These are phyloP conservation scores for Teratosphaeria zuluensis DNA, from an alignment of 2,329 filamentous ascomycete genomes.

Conservation along the genomic window DNA sequence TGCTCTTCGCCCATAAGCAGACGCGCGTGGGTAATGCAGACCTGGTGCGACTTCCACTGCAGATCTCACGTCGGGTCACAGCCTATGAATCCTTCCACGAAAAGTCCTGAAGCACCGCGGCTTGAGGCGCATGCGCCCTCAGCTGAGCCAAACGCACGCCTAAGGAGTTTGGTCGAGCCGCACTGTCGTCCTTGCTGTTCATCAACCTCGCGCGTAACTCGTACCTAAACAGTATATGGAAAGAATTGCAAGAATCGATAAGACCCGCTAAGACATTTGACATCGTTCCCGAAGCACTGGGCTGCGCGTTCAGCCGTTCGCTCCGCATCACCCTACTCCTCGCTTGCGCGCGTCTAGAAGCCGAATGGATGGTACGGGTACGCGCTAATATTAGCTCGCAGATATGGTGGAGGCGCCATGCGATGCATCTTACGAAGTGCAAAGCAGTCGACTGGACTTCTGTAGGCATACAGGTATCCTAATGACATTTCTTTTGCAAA, in stretches of 20 bases:
- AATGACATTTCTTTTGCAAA: not conserved
- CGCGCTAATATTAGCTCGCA: not conserved
- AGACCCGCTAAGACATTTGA: not conserved
- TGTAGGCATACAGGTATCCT: not conserved
- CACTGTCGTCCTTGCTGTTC: not conserved
- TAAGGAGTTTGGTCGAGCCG: not conserved
- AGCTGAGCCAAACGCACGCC: slow-evolving; percentile 8
- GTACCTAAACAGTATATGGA: no score
- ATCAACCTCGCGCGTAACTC: not conserved
- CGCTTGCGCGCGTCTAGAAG: not conserved
- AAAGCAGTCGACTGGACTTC: not conserved
- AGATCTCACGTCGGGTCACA: not conserved
- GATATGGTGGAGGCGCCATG: not conserved
- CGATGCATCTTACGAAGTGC: not conserved
- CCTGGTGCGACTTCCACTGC: not conserved
- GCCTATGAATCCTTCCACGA: not conserved
- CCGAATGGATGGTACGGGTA: not conserved
- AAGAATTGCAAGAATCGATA: not conserved
- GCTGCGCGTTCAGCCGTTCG: not conserved
- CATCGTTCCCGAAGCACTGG: not conserved
- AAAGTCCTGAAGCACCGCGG: not conserved
- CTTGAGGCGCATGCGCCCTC: not conserved
- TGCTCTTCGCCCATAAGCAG: not conserved
- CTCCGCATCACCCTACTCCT: not conserved
- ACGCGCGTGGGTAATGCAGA: not conserved